These are phyloP conservation scores for Fragilaria crotonensis DNA, from an alignment of 108 stramenopile genomes.

Conservation along the genomic window DNA sequence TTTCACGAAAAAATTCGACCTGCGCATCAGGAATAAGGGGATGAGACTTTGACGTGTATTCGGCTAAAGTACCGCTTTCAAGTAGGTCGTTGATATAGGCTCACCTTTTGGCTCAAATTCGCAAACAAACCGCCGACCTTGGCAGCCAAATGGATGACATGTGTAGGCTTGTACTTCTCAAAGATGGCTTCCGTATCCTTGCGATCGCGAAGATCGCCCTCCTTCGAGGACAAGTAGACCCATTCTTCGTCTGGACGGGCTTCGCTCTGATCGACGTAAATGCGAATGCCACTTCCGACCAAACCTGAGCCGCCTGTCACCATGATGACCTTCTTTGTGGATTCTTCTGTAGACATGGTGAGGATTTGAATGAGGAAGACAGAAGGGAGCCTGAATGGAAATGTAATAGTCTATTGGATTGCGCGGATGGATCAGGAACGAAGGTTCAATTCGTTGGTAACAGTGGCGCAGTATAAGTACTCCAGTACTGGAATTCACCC, in stretches of 20 bases:
- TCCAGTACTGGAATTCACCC: no score
- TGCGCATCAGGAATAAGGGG: not conserved
- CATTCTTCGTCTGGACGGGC: constrained; percentile 53
- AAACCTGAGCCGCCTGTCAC: constrained; percentile 98
- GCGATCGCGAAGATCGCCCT: constrained; percentile 79
- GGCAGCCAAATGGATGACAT: constrained; percentile 98
- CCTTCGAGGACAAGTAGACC: constrained; percentile 75
- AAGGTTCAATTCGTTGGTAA: no score
- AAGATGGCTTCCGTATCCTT: constrained; percentile 86
- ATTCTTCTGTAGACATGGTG: no score
- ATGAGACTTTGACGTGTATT: no score
- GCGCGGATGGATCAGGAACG: no score
- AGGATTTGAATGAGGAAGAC: no score
- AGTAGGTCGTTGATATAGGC: no score
- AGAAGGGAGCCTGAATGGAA: no score
- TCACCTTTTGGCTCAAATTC: constrained; percentile 76
- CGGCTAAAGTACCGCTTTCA: no score
- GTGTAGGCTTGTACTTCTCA: constrained; percentile 90
- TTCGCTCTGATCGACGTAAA: constrained; percentile 48
- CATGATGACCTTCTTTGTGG: constrained; percentile 74
- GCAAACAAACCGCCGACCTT: constrained; percentile 97
- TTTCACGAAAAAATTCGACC: constrained; percentile 99
- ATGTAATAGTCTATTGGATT: no score
- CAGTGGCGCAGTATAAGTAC: no score
- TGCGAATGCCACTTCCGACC: constrained; percentile 88